phyloP scores from a whole-genome alignment of 345 rosid genomes.

The Dovyalis caffra region DNA sequence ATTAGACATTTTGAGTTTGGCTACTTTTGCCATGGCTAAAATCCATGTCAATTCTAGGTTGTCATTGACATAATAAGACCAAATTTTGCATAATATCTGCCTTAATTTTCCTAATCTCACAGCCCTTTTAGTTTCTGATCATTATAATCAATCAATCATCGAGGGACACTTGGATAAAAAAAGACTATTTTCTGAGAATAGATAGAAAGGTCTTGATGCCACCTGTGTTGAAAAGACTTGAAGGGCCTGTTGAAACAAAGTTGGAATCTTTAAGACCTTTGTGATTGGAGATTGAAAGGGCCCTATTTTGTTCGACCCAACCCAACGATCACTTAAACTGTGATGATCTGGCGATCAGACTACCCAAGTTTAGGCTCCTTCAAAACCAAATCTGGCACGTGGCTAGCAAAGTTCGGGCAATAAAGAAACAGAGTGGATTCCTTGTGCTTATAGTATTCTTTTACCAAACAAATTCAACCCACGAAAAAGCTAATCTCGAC shows the following conservation, averaged over 20 bases:
- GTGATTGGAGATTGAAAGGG: not conserved
- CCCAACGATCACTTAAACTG: not conserved
- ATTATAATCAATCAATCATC: not conserved
- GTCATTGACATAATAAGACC: not conserved
- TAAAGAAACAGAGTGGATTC: not conserved
- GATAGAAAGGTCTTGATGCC: not conserved
- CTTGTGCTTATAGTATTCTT: not conserved
- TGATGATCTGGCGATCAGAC: not conserved
- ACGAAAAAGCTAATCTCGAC: not conserved
- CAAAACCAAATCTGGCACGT: not conserved
- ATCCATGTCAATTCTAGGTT: no score
- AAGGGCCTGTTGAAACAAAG: not conserved
- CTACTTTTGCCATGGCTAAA: no score
- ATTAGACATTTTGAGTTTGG: no score
- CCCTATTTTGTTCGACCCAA: not conserved
- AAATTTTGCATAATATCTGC: not conserved
- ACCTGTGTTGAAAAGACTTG: not conserved
- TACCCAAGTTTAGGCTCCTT: not conserved
- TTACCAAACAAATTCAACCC: not conserved
- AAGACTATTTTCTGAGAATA: not conserved
- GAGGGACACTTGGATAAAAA: not conserved
- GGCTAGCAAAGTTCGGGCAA: not conserved
- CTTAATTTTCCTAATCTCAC: no score
- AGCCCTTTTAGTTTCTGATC: no score
- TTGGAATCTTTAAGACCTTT: not conserved